A percentile compares a stretch with the other conserved stretches of the same genome.
phyloP scores from a whole-genome alignment of 2,329 filamentous ascomycete genomes.

The Periconia sp. region DNA sequence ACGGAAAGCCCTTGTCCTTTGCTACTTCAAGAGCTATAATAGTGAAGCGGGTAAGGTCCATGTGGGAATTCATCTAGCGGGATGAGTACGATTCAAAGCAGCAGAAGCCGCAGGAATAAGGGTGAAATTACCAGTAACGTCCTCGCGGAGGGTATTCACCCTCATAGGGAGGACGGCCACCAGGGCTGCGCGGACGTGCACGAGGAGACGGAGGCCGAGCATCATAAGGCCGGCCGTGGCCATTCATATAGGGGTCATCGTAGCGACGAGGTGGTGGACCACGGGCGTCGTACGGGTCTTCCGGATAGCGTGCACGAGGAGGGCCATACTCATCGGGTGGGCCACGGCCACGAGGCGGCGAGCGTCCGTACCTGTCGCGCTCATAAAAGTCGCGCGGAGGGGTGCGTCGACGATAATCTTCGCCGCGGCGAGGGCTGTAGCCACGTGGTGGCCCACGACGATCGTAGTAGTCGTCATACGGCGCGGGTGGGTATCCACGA shows the following conservation, averaged over 20 bases:
- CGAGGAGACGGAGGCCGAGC: slow-evolving; percentile 53
- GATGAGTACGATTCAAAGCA: too few relatives aligned
- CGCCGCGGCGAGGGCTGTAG: slow-evolving; percentile 78
- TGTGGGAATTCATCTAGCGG: too few relatives aligned
- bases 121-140: slow-evolving; percentile 41
- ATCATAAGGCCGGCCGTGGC: slow-evolving; percentile 61
- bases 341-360: slow-evolving; percentile 70
- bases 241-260: slow-evolving; percentile 65
- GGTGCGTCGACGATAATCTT: slow-evolving; percentile 85
- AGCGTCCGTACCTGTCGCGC: slow-evolving; percentile 65
- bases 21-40: too few relatives aligned
- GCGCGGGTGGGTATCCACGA: slow-evolving; percentile 67
- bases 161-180: slow-evolving; percentile 65
- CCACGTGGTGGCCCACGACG: slow-evolving; percentile 80
- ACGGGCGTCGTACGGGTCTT: slow-evolving; percentile 72
- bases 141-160: slow-evolving; percentile 54
- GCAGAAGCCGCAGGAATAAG: too few relatives aligned
- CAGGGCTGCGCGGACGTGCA: slow-evolving; percentile 55
- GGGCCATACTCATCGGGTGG: slow-evolving; percentile 76
- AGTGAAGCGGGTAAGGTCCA: too few relatives aligned
- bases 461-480: slow-evolving; percentile 74
- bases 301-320: slow-evolving; percentile 68
- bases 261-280: slow-evolving; percentile 63
- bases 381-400: slow-evolving; percentile 87
- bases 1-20: too few relatives aligned